Evolutionary conservation across 1,284 basidiomycete genomes (phyloP).

Genomic region (Marasmius fiardii): DNA sequence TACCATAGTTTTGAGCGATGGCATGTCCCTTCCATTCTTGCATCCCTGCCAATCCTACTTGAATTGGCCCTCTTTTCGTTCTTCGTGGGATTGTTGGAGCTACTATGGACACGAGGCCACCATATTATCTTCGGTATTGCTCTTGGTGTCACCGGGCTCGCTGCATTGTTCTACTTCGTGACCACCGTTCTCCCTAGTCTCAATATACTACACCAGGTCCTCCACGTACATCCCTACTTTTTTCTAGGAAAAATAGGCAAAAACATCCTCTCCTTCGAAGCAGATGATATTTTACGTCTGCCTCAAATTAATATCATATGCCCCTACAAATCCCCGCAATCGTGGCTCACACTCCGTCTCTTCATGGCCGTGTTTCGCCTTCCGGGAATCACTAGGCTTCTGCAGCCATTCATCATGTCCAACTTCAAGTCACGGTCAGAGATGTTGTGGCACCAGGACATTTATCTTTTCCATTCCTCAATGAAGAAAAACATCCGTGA

Average conservation of each 20-base stretch:
- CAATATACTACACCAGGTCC: too few relatives aligned
- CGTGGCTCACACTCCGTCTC: background rate
- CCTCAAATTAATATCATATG: background rate
- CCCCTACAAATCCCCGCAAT: conserved; percentile 1
- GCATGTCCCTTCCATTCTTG: background rate
- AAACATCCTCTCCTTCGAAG: background rate
- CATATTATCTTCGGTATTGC: background rate
- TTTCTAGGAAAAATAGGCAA: too few relatives aligned
- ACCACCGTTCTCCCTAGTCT: background rate
- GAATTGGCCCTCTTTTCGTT: conserved; percentile 3
- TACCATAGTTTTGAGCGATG: background rate
- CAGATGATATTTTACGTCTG: background rate
- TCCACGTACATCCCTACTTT: background rate
- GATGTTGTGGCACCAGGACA: background rate
- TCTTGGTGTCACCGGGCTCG: background rate
- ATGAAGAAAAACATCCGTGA: background rate
- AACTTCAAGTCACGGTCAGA: background rate
- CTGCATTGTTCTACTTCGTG: background rate
- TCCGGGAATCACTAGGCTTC: too few relatives aligned
- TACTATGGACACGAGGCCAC: conserved; percentile 3
- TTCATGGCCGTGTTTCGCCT: background rate
- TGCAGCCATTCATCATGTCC: too few relatives aligned
- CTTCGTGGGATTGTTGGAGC: conserved; percentile 4
- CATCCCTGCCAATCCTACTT: conserved; percentile 3
- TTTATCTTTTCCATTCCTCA: background rate